Evolutionary conservation across 129 eudicot species (phyloP).

Genomic region (Artemisia annua): DNA sequence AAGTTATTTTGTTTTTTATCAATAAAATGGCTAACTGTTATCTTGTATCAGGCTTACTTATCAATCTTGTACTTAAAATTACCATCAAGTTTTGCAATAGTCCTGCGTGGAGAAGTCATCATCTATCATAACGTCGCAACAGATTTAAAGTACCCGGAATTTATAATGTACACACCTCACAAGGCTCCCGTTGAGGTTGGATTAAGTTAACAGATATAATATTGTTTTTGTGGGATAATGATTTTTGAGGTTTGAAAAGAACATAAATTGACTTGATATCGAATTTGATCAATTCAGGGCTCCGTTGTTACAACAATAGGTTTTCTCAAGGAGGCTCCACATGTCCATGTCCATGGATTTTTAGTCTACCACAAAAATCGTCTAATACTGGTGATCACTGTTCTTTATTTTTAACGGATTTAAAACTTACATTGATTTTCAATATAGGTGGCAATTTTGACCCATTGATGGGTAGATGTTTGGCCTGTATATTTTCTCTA

Average conservation of each 20-base stretch:
- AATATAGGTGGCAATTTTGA: no score
- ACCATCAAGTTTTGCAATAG: conserved; percentile 57
- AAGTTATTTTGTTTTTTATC: background rate
- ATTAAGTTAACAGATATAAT: conserved; percentile 17
- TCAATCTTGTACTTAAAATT: conserved; percentile 74
- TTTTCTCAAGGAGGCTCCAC: conserved; percentile 86
- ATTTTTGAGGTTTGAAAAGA: conserved; percentile 3
- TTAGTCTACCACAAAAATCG: conserved; percentile 94
- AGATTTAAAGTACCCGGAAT: conserved; percentile 79
- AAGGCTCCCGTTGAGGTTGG: conserved; percentile 43
- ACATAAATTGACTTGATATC: conserved; percentile 2
- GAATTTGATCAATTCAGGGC: conserved; percentile 47
- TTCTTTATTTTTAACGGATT: background rate
- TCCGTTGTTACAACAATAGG: conserved; percentile 78
- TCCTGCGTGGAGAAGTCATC: conserved; percentile 67
- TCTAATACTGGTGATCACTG: conserved; percentile 68
- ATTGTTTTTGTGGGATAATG: background rate
- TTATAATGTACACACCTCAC: conserved; percentile 69
- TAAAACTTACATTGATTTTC: background rate
- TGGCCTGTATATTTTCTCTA: no score
- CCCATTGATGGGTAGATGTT: no score
- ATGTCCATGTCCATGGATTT: conserved; percentile 76
- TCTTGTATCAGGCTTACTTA: conserved; percentile 63
- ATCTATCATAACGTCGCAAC: conserved; percentile 64
- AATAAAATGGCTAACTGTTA: conserved; percentile 3